phyloP scores from a whole-genome alignment of 495 filamentous ascomycete genomes.

The Pseudomonodictys pantanalensis region DNA sequence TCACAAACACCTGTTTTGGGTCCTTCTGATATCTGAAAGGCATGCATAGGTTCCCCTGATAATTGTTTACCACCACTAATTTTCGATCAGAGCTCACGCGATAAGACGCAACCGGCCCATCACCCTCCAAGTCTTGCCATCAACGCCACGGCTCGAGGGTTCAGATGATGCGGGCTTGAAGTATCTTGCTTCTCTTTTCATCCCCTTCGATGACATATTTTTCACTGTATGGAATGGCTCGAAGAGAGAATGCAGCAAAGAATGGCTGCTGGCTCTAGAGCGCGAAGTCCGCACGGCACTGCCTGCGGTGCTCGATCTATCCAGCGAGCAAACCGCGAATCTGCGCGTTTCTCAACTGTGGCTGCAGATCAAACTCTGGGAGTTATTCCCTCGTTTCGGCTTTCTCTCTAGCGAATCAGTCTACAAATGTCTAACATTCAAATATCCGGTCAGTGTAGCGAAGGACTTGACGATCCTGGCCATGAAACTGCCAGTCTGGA shows the following conservation, averaged over 20 bases:
- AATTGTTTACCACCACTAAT: not conserved
- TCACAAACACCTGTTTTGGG: slow-evolving; percentile 9
- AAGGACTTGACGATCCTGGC: slow-evolving; percentile 11
- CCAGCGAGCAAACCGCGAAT: slow-evolving; percentile 18
- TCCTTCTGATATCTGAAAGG: slow-evolving; percentile 18
- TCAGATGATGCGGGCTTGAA: not conserved
- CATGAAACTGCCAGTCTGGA: slow-evolving; percentile 10
- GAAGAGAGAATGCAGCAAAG: slow-evolving; percentile 10
- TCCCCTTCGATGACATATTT: slow-evolving; percentile 16
- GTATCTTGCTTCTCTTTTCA: slow-evolving; percentile 7
- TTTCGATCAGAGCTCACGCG: slow-evolving; percentile 4
- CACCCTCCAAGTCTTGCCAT: slow-evolving; percentile 11
- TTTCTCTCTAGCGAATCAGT: slow-evolving; percentile 19
- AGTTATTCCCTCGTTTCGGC: slow-evolving; percentile 24
- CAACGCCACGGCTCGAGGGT: not conserved
- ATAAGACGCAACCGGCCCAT: slow-evolving; percentile 16
- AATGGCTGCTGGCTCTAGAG: slow-evolving; percentile 13
- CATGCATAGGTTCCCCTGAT: not conserved
- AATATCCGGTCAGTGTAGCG: slow-evolving; percentile 15
- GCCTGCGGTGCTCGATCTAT: not conserved
- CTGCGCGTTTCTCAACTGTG: slow-evolving; percentile 25
- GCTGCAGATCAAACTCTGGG: slow-evolving; percentile 25
- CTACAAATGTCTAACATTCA: slow-evolving; percentile 20
- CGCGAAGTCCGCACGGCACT: slow-evolving; percentile 16
- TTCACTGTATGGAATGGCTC: slow-evolving; percentile 22